Percentiles rank a stretch among this genome's conserved stretches.
These are phyloP conservation scores for Naganishia friedmannii DNA, from an alignment of 768 basidiomycete species.

Conservation along the genomic window DNA sequence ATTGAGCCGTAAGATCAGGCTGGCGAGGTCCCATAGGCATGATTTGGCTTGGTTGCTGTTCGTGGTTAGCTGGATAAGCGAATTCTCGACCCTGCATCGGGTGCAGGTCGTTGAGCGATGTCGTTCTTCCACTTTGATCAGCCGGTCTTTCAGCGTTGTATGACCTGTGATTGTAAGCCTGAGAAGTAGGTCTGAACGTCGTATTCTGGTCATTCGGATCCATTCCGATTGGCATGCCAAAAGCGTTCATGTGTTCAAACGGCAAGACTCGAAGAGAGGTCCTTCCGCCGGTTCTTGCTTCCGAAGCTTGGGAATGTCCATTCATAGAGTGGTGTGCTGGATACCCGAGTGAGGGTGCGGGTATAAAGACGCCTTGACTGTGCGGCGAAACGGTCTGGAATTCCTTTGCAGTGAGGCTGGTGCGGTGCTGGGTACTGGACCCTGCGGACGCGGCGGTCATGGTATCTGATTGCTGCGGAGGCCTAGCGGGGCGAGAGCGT, in stretches of 20 bases:
- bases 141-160: not conserved
- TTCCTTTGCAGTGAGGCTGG: not conserved
- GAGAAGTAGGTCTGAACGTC: not conserved
- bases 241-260: slow-evolving; percentile 27
- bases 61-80: not conserved
- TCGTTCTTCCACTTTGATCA: not conserved
- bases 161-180: slow-evolving; percentile 1
- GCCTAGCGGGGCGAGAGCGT: not conserved
- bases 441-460: not conserved
- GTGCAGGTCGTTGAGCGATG: not conserved
- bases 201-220: slow-evolving; percentile 14
- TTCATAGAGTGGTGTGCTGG: not conserved
- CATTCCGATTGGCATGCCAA: slow-evolving; percentile 20
- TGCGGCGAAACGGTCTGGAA: not conserved
- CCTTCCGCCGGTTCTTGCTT: not conserved
- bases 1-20: not conserved
- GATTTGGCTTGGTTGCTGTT: not conserved
- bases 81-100: not conserved
- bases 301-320: not conserved
- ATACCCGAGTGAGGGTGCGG: not conserved
- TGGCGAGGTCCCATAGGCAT: not conserved
- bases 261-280: slow-evolving; percentile 2
- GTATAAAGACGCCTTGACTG: not conserved
- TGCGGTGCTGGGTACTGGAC: not conserved
- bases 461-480: not conserved